A percentile compares a stretch with the other conserved stretches of the same genome.
Evolutionary conservation across 2,329 filamentous ascomycete genomes (phyloP).

Genomic region (Graphiopsis chlorocephala): DNA sequence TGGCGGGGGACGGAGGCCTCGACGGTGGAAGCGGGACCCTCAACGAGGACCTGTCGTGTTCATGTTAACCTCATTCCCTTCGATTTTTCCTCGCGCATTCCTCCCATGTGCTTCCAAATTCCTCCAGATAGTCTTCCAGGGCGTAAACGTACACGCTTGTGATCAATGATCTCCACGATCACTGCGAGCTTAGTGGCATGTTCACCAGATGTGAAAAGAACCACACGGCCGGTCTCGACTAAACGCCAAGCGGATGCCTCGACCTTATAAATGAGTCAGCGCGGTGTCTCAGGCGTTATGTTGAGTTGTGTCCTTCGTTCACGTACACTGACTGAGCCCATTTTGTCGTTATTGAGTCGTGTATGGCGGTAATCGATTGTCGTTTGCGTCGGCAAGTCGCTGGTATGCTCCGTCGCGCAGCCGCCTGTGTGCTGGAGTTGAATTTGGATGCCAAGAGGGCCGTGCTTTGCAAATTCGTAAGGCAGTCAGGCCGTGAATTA

Average conservation of each 20-base stretch:
- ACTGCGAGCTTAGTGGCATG: constrained; percentile 82
- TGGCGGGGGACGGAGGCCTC: constrained; percentile 82
- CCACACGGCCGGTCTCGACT: constrained; percentile 97
- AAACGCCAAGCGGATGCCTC: constrained; percentile 72
- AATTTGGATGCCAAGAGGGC: not conserved
- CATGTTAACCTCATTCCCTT: constrained; percentile 11
- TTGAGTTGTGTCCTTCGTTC: too few species aligned
- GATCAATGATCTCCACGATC: constrained; percentile 99
- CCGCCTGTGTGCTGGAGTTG: not conserved
- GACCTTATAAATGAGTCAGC: constrained; percentile 34
- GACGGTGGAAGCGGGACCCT: constrained; percentile 83
- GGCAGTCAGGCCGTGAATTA: not conserved
- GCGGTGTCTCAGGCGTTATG: not conserved
- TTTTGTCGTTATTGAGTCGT: constrained; percentile 25
- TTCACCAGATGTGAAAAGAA: constrained; percentile 82
- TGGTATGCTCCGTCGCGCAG: not conserved
- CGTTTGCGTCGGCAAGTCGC: not conserved
- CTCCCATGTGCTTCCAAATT: not conserved
- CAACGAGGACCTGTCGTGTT: constrained; percentile 77
- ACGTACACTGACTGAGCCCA: constrained; percentile 27
- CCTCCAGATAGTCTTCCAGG: constrained; percentile 13
- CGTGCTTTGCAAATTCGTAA: not conserved
- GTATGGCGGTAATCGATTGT: not conserved
- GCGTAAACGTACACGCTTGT: constrained; percentile 88
- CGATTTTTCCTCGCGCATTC: constrained; percentile 16